phyloP scores from a whole-genome alignment of 2,329 filamentous ascomycete genomes.

The Beauveria pseudobassiana region DNA sequence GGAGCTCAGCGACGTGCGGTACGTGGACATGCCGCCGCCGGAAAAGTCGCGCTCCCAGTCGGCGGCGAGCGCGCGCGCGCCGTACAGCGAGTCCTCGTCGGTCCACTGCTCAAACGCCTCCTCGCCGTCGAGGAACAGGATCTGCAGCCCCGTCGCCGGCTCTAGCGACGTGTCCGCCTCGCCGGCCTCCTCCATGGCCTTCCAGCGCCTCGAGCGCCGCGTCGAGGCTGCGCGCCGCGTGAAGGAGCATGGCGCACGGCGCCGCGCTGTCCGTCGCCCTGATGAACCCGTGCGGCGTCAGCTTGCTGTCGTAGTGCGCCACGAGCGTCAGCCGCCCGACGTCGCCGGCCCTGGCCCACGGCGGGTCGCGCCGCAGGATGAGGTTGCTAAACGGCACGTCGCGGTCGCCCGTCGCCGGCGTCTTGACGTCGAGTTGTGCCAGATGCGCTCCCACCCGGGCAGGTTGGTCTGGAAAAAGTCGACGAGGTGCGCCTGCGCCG shows the following conservation, averaged over 20 bases:
- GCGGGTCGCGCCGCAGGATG: conserved; percentile 80
- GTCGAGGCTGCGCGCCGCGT: conserved; percentile 75
- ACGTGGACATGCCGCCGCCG: conserved; percentile 64
- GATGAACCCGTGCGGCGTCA: conserved; percentile 75
- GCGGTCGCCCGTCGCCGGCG: conserved; percentile 63
- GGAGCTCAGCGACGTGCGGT: conserved; percentile 64
- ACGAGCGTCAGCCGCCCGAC: conserved; percentile 77
- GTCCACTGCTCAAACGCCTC: conserved; percentile 84
- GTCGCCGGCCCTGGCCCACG: conserved; percentile 67
- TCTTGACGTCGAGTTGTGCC: conserved; percentile 86
- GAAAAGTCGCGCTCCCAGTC: conserved; percentile 69
- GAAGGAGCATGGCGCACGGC: conserved; percentile 89
- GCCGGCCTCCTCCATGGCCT: conserved; percentile 56
- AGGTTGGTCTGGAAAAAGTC: conserved; percentile 70
- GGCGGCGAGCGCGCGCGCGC: conserved; percentile 73
- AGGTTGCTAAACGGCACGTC: conserved; percentile 81
- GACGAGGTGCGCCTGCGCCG: conserved; percentile 73
- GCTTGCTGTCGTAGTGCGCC: conserved; percentile 88
- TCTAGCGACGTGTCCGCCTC: conserved; percentile 50
- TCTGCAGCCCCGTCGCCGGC: conserved; percentile 76
- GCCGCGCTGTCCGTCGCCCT: conserved; percentile 91
- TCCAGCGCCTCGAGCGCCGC: conserved; percentile 74
- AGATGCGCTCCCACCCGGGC: conserved; percentile 70
- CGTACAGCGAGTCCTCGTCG: conserved; percentile 77
- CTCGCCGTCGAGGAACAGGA: conserved; percentile 86